Base-by-base conservation (phyloP, 2,329 filamentous ascomycete species). In the Penicillium sp. region DNA sequence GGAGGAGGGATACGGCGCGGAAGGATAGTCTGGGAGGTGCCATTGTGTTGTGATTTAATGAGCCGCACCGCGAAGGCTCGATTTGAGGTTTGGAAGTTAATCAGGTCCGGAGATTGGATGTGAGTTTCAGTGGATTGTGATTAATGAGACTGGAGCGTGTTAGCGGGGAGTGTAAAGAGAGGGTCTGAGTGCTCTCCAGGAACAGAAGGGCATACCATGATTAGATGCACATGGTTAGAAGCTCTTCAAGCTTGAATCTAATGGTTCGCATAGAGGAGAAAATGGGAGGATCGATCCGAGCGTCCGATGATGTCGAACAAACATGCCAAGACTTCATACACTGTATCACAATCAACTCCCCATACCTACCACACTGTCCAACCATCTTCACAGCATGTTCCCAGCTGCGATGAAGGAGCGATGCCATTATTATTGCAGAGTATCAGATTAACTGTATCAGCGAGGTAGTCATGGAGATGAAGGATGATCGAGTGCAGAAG, bases 271-370 rank as follows among this genome's bases (percentile, higher is more conserved):
- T 45, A 31, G 56, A 49, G 50, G 56, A 49, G 54, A 47, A 52
- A 55, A 50, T 30, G 26, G 13, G 57, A 50, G 21, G 31, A 54
- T 44, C 11, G 26, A 26, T 47, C 13, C 23, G 19, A 56, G 15
- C 35, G 13, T 41, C 35, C 9, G 11, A 17, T 41, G 26, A 41
- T 31, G 17, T 30, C 15, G 17, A 57, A 54, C 65, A 67, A 67
- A 67, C 63, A 67, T 54, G 65, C 65, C 65, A 65, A 67, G 65
- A 41, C 51, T 58, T 51, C 45, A 23, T 45, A 44, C 15, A n/a
- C 8, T 15, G n/a, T 41, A 41, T 41, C 35, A 35, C 31, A 3
- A 9, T 7, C 11, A 17, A 19, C 3, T 51, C n/a, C 30, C 7
- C 21, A 5, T 6, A 26, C 26, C 26, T 26, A 26, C 26, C 26